Evolutionary conservation across 495 filamentous ascomycete genomes (phyloP).

Genomic region (Lindgomyces ingoldianus): DNA sequence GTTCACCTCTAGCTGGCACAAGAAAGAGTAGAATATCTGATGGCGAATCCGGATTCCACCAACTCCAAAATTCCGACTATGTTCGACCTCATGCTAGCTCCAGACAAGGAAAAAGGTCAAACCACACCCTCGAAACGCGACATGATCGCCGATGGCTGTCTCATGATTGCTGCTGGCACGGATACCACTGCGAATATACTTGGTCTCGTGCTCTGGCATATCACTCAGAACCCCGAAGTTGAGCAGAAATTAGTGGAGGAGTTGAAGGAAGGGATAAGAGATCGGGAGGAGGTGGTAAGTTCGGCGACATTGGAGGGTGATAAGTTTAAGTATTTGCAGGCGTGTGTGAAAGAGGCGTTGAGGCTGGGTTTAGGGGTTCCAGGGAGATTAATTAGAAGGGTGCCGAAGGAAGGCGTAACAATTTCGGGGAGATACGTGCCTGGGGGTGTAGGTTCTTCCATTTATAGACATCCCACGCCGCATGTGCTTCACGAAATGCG

Average conservation of each 20-base stretch:
- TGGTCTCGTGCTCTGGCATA: constrained; percentile 5
- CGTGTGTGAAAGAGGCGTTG: constrained; percentile 14
- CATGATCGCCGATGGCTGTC: constrained; percentile 9
- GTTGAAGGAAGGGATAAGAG: not conserved
- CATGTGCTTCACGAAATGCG: not conserved
- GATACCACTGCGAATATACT: constrained; percentile 13
- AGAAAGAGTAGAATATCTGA: not conserved
- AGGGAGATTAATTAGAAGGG: constrained; percentile 4
- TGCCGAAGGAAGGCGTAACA: constrained; percentile 6
- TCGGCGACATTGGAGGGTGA: not conserved
- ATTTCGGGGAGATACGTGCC: constrained; percentile 1
- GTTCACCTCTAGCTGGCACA: not conserved
- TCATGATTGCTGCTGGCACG: constrained; percentile 17
- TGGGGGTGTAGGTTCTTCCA: not conserved
- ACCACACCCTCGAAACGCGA: constrained; percentile 3
- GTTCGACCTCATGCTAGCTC: constrained; percentile 8
- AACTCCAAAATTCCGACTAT: not conserved
- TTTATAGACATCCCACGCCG: not conserved
- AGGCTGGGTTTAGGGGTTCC: constrained; percentile 4
- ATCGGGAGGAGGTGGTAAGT: not conserved
- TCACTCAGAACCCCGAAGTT: constrained; percentile 8
- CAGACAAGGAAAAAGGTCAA: constrained; percentile 4
- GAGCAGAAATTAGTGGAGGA: not conserved
- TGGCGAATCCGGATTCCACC: not conserved
- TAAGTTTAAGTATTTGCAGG: constrained; percentile 7